These are phyloP conservation scores for Cadophora malorum DNA, from an alignment of 2,329 filamentous ascomycete genomes.

Conservation along the genomic window DNA sequence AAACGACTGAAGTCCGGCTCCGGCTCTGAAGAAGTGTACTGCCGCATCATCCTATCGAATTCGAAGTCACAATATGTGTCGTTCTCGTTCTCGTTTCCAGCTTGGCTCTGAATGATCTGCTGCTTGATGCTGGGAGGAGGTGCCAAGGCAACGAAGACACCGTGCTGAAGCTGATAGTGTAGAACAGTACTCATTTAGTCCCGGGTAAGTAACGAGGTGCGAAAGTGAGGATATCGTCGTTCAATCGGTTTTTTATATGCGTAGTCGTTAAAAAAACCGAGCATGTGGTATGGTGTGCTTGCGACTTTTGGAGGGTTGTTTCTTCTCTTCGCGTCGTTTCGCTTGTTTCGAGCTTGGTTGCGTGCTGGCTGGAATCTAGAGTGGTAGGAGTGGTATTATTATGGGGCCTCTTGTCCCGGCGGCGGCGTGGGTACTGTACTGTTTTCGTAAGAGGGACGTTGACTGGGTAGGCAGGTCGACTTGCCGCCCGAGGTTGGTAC, in stretches of 20 bases:
- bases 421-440: not conserved
- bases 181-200: not conserved
- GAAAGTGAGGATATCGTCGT: no score
- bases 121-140: not conserved
- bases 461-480: no score
- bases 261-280: not conserved
- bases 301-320: not conserved
- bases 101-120: not conserved
- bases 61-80: not conserved
- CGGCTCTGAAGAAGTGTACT: not conserved
- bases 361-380: not conserved
- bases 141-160: not conserved
- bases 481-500: no score
- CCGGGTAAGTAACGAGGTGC: no score
- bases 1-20: conserved; percentile 11
- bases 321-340: not conserved
- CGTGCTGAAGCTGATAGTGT: not conserved
- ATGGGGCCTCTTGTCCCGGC: not conserved
- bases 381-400: not conserved
- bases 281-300: not conserved
- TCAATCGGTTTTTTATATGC: not conserved
- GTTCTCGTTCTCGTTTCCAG: no score
- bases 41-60: not conserved
- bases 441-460: no score
- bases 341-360: conserved; percentile 4